Conservation (phyloP, 495 filamentous ascomycete genomes). For the Filosporella fistucella region DNA sequence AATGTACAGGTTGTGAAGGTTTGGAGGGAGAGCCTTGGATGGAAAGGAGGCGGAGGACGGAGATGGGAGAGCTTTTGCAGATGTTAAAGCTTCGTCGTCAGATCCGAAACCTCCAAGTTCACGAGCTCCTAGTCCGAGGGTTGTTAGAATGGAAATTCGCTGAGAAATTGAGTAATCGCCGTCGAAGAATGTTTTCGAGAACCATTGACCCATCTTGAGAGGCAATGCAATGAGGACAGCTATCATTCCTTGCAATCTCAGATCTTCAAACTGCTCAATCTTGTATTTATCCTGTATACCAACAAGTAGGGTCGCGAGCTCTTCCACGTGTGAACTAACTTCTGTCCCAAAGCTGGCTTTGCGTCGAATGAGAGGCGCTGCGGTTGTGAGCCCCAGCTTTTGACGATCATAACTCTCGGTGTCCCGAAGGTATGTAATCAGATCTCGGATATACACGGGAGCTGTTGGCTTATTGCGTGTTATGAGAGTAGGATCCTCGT, state of each 20-base stretch:
- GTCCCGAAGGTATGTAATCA: constrained; percentile 74
- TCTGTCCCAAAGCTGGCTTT: constrained; percentile 87
- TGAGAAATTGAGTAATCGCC: constrained; percentile 88
- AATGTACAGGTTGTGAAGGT: constrained; percentile 46
- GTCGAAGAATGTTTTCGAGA: constrained; percentile 79
- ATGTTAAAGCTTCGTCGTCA: constrained; percentile 33
- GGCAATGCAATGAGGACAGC: constrained; percentile 76
- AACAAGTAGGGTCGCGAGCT: constrained; percentile 69
- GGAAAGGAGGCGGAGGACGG: constrained; percentile 27
- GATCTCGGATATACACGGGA: constrained; percentile 88
- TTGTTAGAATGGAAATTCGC: constrained; percentile 72
- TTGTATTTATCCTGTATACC: constrained; percentile 80
- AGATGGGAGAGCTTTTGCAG: constrained; percentile 14
- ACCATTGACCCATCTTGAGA: constrained; percentile 73
- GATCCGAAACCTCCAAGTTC: constrained; percentile 79
- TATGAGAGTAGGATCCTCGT: constrained; percentile 86
- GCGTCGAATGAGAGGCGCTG: constrained; percentile 75
- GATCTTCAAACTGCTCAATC: constrained; percentile 68
- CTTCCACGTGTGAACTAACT: constrained; percentile 75
- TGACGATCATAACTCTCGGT: constrained; percentile 80
- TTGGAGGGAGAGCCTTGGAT: constrained; percentile 41
- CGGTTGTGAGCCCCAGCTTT: constrained; percentile 70
- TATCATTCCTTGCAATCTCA: constrained; percentile 79
- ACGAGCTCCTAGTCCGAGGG: constrained; percentile 77
- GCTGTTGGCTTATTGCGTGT: constrained; percentile 76